These are phyloP conservation scores for Phytophthora sp. DNA, from an alignment of 352 stramenopile species.

Conservation along the genomic window DNA sequence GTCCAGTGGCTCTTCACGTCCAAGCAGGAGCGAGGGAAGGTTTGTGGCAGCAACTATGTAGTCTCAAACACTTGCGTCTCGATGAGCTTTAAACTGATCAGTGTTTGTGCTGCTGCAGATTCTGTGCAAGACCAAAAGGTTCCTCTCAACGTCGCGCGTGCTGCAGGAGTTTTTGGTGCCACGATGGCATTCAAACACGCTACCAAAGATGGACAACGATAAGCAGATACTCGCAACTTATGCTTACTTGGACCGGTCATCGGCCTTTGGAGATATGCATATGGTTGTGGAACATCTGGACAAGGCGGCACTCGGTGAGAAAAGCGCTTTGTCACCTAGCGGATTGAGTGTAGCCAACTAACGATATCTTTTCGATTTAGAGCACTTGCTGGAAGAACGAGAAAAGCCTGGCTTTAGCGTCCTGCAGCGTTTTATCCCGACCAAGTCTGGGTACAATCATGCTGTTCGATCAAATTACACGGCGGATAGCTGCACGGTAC, in stretches of 20 bases:
- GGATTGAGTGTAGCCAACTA: neutral
- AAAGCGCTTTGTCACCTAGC: neutral
- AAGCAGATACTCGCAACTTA: conserved; percentile 61
- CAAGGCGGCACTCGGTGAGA: conserved; percentile 39
- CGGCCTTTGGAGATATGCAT: conserved; percentile 40
- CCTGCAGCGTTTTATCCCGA: conserved; percentile 71
- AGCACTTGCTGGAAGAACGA: conserved; percentile 48
- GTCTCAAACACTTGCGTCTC: neutral
- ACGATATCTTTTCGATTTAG: conserved; percentile 7
- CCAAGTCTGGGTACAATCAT: conserved; percentile 77
- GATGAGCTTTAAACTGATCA: neutral
- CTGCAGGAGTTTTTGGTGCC: conserved; percentile 56
- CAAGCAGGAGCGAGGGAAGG: conserved; percentile 71
- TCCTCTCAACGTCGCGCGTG: conserved; percentile 50
- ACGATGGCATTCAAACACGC: conserved; percentile 21
- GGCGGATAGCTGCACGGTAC: conserved; percentile 55
- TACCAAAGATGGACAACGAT: conserved; percentile 32
- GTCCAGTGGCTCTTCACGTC: conserved; percentile 79
- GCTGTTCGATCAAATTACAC: conserved; percentile 69
- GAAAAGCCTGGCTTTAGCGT: conserved; percentile 65
- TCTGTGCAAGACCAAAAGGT: conserved; percentile 68
- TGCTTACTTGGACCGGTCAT: conserved; percentile 55
- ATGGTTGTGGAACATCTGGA: conserved; percentile 71
- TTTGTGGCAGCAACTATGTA: conserved; percentile 16
- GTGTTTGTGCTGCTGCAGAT: conserved; percentile 41